phyloP scores from a whole-genome alignment of 2,329 filamentous ascomycete species.

The Apiospora koreana region DNA sequence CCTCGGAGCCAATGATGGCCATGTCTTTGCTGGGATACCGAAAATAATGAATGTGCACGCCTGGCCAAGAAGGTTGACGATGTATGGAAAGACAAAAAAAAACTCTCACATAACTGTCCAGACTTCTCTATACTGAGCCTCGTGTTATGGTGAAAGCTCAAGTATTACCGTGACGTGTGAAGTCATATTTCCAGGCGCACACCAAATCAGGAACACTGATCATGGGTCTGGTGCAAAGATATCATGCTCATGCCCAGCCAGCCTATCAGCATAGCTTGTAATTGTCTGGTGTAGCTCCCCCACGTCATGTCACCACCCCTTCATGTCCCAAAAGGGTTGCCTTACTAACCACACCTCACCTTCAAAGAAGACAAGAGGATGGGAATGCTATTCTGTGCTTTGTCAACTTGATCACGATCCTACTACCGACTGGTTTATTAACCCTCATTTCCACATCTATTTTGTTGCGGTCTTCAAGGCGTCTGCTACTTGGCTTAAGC shows the following conservation, averaged over 20 bases:
- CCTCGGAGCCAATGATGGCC: slow-evolving; percentile 1
- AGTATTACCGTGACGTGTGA: not conserved
- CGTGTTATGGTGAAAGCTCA: not conserved
- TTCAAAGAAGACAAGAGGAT: not conserved
- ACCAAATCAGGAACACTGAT: not conserved
- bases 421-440: not conserved
- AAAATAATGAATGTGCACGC: slow-evolving; percentile 7
- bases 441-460: not conserved
- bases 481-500: slow-evolving; percentile 5
- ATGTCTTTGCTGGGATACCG: slow-evolving; percentile 5
- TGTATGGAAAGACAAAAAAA: slow-evolving; percentile 7
- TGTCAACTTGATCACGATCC: not conserved
- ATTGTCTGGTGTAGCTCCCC: not conserved
- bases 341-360: not conserved
- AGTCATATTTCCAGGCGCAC: not conserved
- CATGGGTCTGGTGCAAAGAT: not conserved
- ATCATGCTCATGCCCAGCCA: not conserved
- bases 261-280: not conserved
- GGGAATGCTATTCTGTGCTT: not conserved
- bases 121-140: not conserved
- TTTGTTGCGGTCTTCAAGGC: not conserved
- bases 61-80: not conserved
- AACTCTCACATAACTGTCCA: not conserved
- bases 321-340: not conserved
- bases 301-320: not conserved